Evolutionary conservation across 257 asterid species (phyloP).

Genomic region (Lavandula angustifolia): DNA sequence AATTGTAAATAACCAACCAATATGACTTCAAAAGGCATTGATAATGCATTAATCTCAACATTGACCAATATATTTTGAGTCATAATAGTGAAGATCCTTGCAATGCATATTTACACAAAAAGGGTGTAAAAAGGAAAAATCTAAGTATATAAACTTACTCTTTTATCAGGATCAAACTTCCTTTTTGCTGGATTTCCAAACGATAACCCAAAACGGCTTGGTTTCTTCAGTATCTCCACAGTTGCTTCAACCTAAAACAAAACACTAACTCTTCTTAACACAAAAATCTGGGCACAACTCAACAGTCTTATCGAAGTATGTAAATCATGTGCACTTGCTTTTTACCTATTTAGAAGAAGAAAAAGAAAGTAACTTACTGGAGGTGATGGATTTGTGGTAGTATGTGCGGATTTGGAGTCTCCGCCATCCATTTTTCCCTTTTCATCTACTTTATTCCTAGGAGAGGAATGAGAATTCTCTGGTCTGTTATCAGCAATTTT

Average conservation of each 20-base stretch:
- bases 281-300: not conserved
- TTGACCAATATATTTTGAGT: not conserved
- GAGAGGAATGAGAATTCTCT: slow-evolving; percentile 26
- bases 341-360: not conserved
- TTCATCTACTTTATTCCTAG: slow-evolving; percentile 29
- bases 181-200: slow-evolving; percentile 74
- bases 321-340: not conserved
- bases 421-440: slow-evolving; percentile 31
- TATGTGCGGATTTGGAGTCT: slow-evolving; percentile 27
- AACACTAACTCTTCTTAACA: slow-evolving; percentile 4
- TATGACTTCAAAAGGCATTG: not conserved
- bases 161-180: slow-evolving; percentile 63
- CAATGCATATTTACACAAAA: not conserved
- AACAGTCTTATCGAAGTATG: slow-evolving; percentile 20
- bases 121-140: not conserved
- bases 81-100: slow-evolving; percentile 1
- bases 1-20: not conserved
- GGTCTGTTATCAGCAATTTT: slow-evolving; percentile 8
- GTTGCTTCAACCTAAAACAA: slow-evolving; percentile 59
- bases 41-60: no score
- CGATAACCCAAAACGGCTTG: slow-evolving; percentile 81
- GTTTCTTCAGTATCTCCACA: slow-evolving; percentile 74
- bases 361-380: slow-evolving; percentile 33
- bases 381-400: slow-evolving; percentile 16
- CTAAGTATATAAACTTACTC: slow-evolving; percentile 42